Conservation (phyloP, 1,139 yeast genomes). For the Candida freyschussii region DNA sequence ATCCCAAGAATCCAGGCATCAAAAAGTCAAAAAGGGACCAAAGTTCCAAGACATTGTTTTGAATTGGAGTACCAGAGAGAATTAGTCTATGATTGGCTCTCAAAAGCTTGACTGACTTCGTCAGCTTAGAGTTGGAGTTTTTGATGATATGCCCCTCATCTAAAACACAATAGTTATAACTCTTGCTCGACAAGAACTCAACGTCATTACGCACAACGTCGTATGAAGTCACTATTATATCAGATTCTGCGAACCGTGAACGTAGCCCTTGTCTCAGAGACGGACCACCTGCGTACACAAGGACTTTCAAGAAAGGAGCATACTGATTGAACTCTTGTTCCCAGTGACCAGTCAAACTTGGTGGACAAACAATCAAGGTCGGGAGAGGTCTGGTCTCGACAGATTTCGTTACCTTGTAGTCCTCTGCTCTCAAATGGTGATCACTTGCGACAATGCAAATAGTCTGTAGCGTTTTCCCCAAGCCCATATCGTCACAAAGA, state of each 20-base stretch:
- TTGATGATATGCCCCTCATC: constrained; percentile 98
- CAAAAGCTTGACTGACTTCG: constrained; percentile 79
- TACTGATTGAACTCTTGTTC: constrained; percentile 89
- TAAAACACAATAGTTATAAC: constrained; percentile 89
- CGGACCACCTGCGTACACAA: constrained; percentile 93
- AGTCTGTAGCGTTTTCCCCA: constrained; percentile 95
- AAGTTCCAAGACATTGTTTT: constrained; percentile 89
- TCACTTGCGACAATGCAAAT: constrained; percentile 96
- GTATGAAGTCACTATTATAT: constrained; percentile 89
- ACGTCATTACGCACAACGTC: constrained; percentile 95
- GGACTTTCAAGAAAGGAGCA: constrained; percentile 78
- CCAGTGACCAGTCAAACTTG: constrained; percentile 98
- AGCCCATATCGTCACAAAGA: constrained; percentile 98
- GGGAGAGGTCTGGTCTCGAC: constrained; percentile 76
- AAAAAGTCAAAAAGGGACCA: constrained; percentile 97
- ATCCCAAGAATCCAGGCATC: constrained; percentile 98
- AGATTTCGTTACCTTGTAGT: constrained; percentile 52
- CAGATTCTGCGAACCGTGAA: constrained; percentile 42
- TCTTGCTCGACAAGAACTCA: constrained; percentile 51
- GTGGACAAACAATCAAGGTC: constrained; percentile 88
- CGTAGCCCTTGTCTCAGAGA: constrained; percentile 59
- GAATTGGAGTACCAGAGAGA: constrained; percentile 96
- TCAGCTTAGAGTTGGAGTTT: constrained; percentile 81
- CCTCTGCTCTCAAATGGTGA: constrained; percentile 78
- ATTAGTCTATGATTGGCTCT: constrained; percentile 86